Evolutionary conservation across 2,329 filamentous ascomycete genomes (phyloP).

Genomic region (Ascochyta viciae-villosae): DNA sequence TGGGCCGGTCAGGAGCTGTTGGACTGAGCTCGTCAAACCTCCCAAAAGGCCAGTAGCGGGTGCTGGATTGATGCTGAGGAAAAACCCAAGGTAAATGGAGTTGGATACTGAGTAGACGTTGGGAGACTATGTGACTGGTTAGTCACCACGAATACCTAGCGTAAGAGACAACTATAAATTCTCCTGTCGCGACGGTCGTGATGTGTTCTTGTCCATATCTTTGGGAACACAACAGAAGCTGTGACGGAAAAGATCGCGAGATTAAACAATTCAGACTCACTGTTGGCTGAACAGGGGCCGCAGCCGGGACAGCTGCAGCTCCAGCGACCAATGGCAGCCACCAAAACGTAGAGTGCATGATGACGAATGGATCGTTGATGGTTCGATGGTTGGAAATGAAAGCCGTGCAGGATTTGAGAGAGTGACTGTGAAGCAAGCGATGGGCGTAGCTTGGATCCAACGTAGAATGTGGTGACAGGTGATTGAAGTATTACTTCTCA

Average conservation of each 20-base stretch:
- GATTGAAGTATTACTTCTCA: neutral
- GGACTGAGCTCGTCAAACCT: neutral
- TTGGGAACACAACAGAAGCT: too few species aligned
- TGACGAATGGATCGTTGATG: neutral
- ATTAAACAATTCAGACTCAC: neutral
- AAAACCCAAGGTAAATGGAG: conserved; percentile 8
- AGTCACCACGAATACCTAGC: neutral
- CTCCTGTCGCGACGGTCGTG: too few species aligned
- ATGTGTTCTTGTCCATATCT: too few species aligned
- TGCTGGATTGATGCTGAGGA: neutral
- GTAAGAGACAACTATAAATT: neutral
- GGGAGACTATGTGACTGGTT: neutral
- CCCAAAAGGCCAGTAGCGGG: neutral
- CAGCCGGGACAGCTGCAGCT: conserved; percentile 3
- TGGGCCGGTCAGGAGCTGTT: conserved; percentile 3
- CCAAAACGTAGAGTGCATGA: neutral
- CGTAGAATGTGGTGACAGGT: neutral
- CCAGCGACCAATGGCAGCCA: conserved; percentile 9
- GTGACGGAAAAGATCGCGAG: neutral
- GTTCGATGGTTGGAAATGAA: neutral
- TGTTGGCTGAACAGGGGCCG: neutral
- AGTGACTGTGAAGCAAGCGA: neutral
- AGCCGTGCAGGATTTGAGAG: neutral
- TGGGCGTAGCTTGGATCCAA: neutral
- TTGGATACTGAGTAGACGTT: neutral